phyloP scores from a whole-genome alignment of 2,329 filamentous ascomycete genomes.

The Botrytis elliptica region DNA sequence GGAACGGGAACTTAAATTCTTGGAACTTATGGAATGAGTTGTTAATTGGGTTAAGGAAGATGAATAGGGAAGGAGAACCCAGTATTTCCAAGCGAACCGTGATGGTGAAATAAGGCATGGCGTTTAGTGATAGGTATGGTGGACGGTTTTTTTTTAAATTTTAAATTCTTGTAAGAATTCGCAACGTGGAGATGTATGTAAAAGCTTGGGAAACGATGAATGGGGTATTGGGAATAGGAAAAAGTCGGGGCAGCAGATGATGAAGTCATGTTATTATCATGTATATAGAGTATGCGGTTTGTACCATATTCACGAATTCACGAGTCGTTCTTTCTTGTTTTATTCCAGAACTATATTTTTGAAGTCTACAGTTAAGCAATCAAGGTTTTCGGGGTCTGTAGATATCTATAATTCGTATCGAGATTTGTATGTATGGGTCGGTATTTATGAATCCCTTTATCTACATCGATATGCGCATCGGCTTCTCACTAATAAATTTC shows the following conservation, averaged over 20 bases:
- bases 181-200: neutral
- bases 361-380: neutral
- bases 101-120: neutral
- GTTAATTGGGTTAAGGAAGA: neutral
- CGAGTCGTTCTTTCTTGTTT: neutral
- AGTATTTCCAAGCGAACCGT: neutral
- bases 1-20: constrained; percentile 41
- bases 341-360: neutral
- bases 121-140: neutral
- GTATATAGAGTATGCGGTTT: neutral
- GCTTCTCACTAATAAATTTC: neutral
- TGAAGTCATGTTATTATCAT: neutral
- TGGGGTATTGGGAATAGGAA: neutral
- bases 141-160: too few relatives aligned
- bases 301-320: neutral
- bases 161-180: neutral
- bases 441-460: neutral
- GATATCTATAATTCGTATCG: neutral
- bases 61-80: neutral
- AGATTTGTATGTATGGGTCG: neutral
- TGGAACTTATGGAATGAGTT: neutral
- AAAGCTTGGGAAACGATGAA: neutral
- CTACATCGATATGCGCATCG: neutral
- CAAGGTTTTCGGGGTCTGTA: neutral
- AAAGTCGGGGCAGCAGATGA: neutral